Evolutionary conservation across 495 filamentous ascomycete genomes (phyloP), one percentile per base, ranked within the genome.

Genomic region (Aspergillus avenaceus): DNA sequence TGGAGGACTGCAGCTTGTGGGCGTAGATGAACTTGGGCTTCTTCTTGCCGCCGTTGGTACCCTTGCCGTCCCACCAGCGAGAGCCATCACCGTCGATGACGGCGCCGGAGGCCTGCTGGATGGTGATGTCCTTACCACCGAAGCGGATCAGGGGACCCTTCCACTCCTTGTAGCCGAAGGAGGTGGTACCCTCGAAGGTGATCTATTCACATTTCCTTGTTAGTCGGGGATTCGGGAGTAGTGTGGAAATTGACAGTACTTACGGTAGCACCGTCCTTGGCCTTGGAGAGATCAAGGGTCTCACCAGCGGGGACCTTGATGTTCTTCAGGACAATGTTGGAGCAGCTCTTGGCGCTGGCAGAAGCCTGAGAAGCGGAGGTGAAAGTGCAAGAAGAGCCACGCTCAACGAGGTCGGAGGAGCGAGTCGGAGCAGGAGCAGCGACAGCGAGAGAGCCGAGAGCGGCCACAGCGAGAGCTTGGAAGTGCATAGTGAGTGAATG

Each of bases 1-100:
- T 66, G 18, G 72, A 74, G 41, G 68, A 57, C 27, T 61, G 62
- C 9, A 78, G 60, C 26, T 57, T 53, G 54, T 81, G 76, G 21
- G 74, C 77, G 47, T 73, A 73, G 64, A 82, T 79, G 62, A 82
- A 81, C 64, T 79, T 78, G 23, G 77, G 76, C 69, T 81, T 82
- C 13, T 63, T 77, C 66, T 76, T 77, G 47, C 78, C 79, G 29
- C 79, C 77, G 58, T 79, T 79, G 37, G 59, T 67, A 21, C 78
- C 77, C 58, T 78, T 51, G 43, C 65, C 56, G 54, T 82, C 79
- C 79, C 78, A 82, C 69, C 74, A 80, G 34, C 64, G 63, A 8
- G 69, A 60, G 4, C 77, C 77, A 16, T 68, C 61, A 21, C 72
- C 71, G 58, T 80, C 67, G 45, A 80, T 64, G 21, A 71, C 54